Percentiles rank a stretch among this genome's conserved stretches.
Evolutionary conservation across 2,329 filamentous ascomycete species (phyloP).

Genomic region (Aspergillus novofumigatus): DNA sequence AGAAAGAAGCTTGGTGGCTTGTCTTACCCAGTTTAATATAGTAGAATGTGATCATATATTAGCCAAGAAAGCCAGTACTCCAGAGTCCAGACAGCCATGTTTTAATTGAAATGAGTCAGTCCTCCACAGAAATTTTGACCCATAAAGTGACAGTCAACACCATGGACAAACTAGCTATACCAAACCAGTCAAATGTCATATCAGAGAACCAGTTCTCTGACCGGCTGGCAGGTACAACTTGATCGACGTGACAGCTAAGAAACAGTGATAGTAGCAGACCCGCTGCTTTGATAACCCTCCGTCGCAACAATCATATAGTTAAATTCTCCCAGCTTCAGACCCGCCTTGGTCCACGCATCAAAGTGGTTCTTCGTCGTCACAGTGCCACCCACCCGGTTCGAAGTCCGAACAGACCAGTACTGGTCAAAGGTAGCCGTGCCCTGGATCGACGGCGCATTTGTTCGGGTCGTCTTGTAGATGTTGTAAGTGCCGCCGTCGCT

Average conservation of each 20-base stretch:
- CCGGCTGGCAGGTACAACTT: too few relatives aligned
- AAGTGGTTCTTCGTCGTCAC: conserved; percentile 37
- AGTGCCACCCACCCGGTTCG: conserved; percentile 32
- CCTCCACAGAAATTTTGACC: too few relatives aligned
- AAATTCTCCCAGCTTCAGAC: conserved; percentile 28
- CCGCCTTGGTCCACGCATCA: conserved; percentile 30
- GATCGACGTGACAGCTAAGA: not conserved
- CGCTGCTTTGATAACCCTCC: conserved; percentile 42
- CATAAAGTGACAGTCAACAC: too few relatives aligned
- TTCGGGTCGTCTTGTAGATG: conserved; percentile 34
- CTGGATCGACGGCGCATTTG: conserved; percentile 37
- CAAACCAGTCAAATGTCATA: too few relatives aligned
- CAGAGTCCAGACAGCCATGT: too few relatives aligned
- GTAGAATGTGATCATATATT: too few relatives aligned
- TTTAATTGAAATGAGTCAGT: too few relatives aligned
- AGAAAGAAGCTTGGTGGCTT: too few relatives aligned
- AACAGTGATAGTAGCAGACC: conserved; percentile 34
- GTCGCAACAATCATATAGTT: conserved; percentile 41
- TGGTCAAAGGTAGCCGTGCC: conserved; percentile 42
- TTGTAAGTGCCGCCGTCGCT: conserved; percentile 38
- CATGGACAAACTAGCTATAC: too few relatives aligned
- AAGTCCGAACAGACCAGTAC: conserved; percentile 41
- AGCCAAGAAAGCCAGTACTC: too few relatives aligned
- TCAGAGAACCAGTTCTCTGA: too few relatives aligned
- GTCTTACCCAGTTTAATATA: too few relatives aligned